Evolutionary conservation across 2,329 filamentous ascomycete species (phyloP).

Genomic region (Aureobasidium sp.): DNA sequence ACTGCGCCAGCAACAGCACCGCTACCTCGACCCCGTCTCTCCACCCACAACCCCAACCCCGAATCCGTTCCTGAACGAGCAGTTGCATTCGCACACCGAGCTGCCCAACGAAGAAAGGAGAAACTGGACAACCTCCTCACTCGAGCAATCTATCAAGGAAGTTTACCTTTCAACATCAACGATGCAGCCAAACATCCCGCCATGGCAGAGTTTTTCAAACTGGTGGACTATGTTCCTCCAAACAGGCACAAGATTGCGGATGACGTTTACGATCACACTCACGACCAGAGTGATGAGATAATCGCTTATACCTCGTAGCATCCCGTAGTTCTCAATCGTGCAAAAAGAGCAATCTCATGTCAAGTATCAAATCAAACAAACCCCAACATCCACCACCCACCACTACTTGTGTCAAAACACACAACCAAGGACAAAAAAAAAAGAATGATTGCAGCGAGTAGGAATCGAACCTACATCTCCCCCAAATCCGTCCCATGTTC

Average conservation of each 20-base stretch:
- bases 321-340: background rate
- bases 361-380: background rate
- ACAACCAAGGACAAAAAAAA: background rate
- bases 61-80: background rate
- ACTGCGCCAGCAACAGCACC: background rate
- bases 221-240: constrained; percentile 5
- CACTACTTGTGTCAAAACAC: background rate
- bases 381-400: background rate
- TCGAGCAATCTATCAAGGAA: constrained; percentile 1
- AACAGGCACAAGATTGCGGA: background rate
- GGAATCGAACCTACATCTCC: background rate
- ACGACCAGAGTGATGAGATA: background rate
- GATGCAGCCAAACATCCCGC: constrained; percentile 1
- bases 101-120: background rate
- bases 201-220: constrained; percentile 2
- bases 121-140: background rate
- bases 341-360: background rate
- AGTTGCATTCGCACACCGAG: background rate
- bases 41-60: background rate
- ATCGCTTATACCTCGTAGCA: background rate
- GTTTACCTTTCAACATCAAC: background rate
- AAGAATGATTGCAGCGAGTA: background rate
- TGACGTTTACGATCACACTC: constrained; percentile 3
- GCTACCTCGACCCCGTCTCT: background rate
- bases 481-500: background rate